Conservation (phyloP, 2,329 filamentous ascomycete genomes). For the Xylariales sp. region DNA sequence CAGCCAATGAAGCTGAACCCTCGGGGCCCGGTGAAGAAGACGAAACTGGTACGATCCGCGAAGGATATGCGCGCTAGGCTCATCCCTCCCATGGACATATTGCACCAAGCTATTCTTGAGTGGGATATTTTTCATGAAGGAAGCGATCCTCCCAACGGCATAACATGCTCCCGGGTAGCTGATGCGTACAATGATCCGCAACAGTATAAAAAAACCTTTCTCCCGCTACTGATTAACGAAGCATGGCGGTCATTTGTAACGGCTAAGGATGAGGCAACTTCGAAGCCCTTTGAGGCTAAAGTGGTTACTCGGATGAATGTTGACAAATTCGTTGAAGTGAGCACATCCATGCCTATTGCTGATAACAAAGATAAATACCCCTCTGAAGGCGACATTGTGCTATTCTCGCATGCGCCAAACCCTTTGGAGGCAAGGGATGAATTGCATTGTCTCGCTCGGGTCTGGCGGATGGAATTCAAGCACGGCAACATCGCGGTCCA, state of each 20-base stretch:
- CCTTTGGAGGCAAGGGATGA: slow-evolving; percentile 74
- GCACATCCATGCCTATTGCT: slow-evolving; percentile 78
- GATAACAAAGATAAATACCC: slow-evolving; percentile 79
- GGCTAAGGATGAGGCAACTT: slow-evolving; percentile 84
- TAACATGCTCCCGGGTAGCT: slow-evolving; percentile 79
- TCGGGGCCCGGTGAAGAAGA: slow-evolving; percentile 83
- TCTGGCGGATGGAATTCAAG: slow-evolving; percentile 83
- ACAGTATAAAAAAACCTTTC: slow-evolving; percentile 89
- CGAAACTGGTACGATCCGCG: slow-evolving; percentile 80
- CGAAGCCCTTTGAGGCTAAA: slow-evolving; percentile 86
- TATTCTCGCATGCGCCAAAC: slow-evolving; percentile 79
- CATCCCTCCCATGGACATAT: slow-evolving; percentile 84
- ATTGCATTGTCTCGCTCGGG: slow-evolving; percentile 86
- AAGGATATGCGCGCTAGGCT: slow-evolving; percentile 96
- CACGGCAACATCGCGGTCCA: slow-evolving; percentile 85
- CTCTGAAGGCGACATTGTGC: slow-evolving; percentile 86
- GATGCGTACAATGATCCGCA: slow-evolving; percentile 80
- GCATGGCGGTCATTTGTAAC: slow-evolving; percentile 96
- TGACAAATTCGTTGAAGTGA: slow-evolving; percentile 92
- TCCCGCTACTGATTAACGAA: slow-evolving; percentile 89
- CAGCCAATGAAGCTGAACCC: slow-evolving; percentile 65
- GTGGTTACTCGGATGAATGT: slow-evolving; percentile 89
- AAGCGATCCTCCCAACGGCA: slow-evolving; percentile 83
- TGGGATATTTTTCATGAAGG: slow-evolving; percentile 96
- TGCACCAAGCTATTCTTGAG: slow-evolving; percentile 87